phyloP scores from a whole-genome alignment of 495 filamentous ascomycete species.

The Polyplosphaeria fusca region DNA sequence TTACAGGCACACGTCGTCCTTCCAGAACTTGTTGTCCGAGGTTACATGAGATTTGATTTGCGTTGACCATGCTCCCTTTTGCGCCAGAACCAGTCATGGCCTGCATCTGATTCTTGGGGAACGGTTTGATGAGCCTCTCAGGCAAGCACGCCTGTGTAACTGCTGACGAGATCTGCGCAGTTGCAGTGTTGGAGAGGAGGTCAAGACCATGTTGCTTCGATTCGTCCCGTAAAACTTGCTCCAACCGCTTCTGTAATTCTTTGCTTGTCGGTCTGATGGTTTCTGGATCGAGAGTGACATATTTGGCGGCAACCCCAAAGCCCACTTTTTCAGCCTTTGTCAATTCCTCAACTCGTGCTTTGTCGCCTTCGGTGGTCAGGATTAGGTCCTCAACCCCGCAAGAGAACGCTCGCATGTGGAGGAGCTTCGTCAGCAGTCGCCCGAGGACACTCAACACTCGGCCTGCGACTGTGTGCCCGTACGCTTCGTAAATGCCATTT shows the following conservation, averaged over 20 bases:
- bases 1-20: conserved; percentile 88
- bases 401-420: conserved; percentile 91
- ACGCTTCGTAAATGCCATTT: conserved; percentile 88
- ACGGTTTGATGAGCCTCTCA: conserved; percentile 76
- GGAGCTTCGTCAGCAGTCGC: conserved; percentile 79
- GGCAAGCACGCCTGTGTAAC: conserved; percentile 80
- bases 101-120: conserved; percentile 98
- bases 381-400: conserved; percentile 97
- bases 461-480: conserved; percentile 81
- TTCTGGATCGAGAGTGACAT: conserved; percentile 77
- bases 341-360: conserved; percentile 64
- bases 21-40: conserved; percentile 96
- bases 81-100: conserved; percentile 96
- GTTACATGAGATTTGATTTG: conserved; percentile 95
- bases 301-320: conserved; percentile 78
- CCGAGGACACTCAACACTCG: conserved; percentile 84
- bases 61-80: conserved; percentile 90
- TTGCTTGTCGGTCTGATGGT: conserved; percentile 57
- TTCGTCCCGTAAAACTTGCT: conserved; percentile 87
- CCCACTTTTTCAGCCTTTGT: conserved; percentile 69
- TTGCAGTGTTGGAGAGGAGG: conserved; percentile 72
- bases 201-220: conserved; percentile 85
- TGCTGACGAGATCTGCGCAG: conserved; percentile 67
- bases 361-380: conserved; percentile 78
- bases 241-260: conserved; percentile 71